Conservation (phyloP, 2,329 filamentous ascomycete species). For the Clonostachys rhizophaga region DNA sequence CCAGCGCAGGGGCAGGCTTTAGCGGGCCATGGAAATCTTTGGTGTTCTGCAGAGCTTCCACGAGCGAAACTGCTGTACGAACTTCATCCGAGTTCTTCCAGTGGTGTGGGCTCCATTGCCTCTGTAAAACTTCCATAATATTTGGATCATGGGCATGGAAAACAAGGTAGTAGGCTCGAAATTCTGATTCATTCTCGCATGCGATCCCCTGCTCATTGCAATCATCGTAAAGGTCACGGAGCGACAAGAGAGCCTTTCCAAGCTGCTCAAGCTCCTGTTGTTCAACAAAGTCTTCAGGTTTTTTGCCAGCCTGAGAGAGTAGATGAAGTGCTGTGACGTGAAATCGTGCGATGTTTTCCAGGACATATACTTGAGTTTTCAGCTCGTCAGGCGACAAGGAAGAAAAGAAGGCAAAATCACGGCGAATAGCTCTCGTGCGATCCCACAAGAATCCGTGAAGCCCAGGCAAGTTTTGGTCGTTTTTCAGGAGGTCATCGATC, state of each 20-base stretch:
- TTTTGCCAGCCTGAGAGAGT: constrained; percentile 50
- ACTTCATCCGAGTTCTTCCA: constrained; percentile 53
- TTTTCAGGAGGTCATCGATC: constrained; percentile 51
- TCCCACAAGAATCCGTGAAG: constrained; percentile 66
- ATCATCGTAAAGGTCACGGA: constrained; percentile 63
- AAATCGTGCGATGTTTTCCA: constrained; percentile 63
- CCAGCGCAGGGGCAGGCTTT: constrained; percentile 39
- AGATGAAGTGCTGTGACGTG: constrained; percentile 63
- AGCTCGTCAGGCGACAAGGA: constrained; percentile 53
- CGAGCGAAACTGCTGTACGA: constrained; percentile 56
- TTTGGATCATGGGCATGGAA: constrained; percentile 56
- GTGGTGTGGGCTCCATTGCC: constrained; percentile 49
- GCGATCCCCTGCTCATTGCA: constrained; percentile 51
- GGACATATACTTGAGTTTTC: constrained; percentile 54
- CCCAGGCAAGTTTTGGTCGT: constrained; percentile 47
- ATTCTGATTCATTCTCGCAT: constrained; percentile 62
- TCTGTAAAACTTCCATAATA: constrained; percentile 46
- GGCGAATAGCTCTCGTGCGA: constrained; percentile 60
- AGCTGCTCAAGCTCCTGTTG: constrained; percentile 66
- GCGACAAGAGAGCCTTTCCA: constrained; percentile 58
- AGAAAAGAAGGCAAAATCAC: constrained; percentile 66
- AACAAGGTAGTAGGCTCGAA: constrained; percentile 60
- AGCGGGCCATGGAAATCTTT: constrained; percentile 53
- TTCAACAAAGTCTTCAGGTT: constrained; percentile 57
- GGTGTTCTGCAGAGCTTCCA: constrained; percentile 56